phyloP scores from a whole-genome alignment of 2,329 filamentous ascomycete species.

The Alternaria triticina region DNA sequence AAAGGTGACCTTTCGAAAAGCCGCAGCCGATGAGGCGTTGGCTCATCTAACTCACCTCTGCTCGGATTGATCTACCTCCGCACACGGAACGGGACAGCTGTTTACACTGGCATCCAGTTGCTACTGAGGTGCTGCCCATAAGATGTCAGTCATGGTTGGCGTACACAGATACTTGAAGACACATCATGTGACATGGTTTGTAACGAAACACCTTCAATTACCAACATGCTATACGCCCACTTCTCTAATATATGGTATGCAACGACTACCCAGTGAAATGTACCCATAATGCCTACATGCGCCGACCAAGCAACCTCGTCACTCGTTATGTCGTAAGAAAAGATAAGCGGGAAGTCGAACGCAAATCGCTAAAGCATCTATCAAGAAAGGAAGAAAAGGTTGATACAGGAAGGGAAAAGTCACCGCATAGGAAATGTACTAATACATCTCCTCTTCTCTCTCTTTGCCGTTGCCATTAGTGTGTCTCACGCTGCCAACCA shows the following conservation, averaged over 20 bases:
- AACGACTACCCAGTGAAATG: neutral
- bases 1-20: neutral
- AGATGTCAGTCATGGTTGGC: neutral
- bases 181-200: neutral
- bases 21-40: neutral
- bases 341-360: neutral
- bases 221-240: neutral
- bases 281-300: neutral
- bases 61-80: neutral
- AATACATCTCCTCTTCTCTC: constrained; percentile 29
- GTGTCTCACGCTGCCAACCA: constrained; percentile 18
- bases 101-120: neutral
- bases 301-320: constrained; percentile 8
- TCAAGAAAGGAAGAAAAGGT: neutral
- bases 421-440: constrained; percentile 16
- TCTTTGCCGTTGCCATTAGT: constrained; percentile 16
- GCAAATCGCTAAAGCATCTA: constrained; percentile 5
- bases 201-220: neutral
- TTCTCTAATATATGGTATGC: neutral
- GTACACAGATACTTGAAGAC: neutral
- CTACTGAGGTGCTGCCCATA: neutral
- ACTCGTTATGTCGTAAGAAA: constrained; percentile 14
- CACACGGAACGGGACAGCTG: neutral
- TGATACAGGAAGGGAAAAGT: neutral
- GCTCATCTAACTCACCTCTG: neutral